Evolutionary conservation across 2,329 filamentous ascomycete genomes (phyloP).

Genomic region (Alternaria ventricosa): DNA sequence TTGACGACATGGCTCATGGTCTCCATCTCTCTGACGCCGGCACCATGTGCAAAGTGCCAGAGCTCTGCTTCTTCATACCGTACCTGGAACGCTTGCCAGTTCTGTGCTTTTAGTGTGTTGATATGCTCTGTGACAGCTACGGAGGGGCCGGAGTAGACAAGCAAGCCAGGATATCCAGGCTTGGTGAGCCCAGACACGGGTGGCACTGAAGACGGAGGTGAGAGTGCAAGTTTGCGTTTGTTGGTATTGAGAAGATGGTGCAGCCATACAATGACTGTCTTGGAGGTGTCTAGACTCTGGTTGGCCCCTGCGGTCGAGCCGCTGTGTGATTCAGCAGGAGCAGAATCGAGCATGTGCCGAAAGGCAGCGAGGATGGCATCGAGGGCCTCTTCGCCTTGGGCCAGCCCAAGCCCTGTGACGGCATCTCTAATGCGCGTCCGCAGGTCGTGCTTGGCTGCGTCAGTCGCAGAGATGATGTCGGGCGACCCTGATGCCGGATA

Average conservation of each 20-base stretch:
- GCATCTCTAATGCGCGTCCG: conserved; percentile 40
- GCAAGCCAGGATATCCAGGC: conserved; percentile 55
- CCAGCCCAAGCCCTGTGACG: conserved; percentile 30
- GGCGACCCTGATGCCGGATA: conserved; percentile 49
- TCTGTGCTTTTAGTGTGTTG: conserved; percentile 50
- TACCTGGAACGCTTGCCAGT: conserved; percentile 57
- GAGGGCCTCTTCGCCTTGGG: conserved; percentile 52
- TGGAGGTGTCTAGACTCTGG: conserved; percentile 10
- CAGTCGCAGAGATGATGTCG: conserved; percentile 48
- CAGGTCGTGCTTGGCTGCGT: conserved; percentile 46
- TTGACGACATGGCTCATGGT: conserved; percentile 54
- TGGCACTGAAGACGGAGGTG: conserved; percentile 29
- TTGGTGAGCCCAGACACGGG: conserved; percentile 53
- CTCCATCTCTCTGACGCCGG: conserved; percentile 52
- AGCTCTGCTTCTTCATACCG: conserved; percentile 47
- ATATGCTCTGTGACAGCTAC: conserved; percentile 51
- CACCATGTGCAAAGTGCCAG: conserved; percentile 51
- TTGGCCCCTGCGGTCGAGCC: background rate
- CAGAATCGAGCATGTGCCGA: conserved; percentile 26
- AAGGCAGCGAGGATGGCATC: conserved; percentile 52
- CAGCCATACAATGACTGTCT: conserved; percentile 54
- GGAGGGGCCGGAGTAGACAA: conserved; percentile 52
- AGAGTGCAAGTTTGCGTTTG: conserved; percentile 55
- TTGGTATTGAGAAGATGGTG: conserved; percentile 56
- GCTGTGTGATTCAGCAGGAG: background rate